Evolutionary conservation across 2,329 filamentous ascomycete genomes (phyloP).

Genomic region (Bipolaris cookei): DNA sequence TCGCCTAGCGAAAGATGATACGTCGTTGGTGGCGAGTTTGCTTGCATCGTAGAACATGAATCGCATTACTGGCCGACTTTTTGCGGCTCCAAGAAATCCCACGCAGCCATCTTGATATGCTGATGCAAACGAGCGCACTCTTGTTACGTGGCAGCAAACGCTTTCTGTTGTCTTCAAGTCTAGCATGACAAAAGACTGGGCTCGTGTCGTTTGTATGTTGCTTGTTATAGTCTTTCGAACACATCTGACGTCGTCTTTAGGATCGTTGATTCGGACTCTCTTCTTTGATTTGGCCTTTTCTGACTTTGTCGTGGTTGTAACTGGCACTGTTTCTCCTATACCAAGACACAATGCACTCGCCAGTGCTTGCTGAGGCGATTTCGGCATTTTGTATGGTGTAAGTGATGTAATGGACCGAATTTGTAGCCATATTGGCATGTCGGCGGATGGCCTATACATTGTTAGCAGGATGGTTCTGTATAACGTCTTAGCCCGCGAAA

Average conservation of each 20-base stretch:
- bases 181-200: not conserved
- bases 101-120: slow-evolving; percentile 11
- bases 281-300: not conserved
- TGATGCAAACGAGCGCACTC: not conserved
- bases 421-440: slow-evolving; percentile 19
- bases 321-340: not conserved
- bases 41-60: slow-evolving; percentile 19
- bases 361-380: not conserved
- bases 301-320: not conserved
- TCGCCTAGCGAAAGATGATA: not conserved
- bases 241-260: not conserved
- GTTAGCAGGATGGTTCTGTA: not conserved
- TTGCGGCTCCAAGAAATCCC: slow-evolving; percentile 17
- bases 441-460: not conserved
- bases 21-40: not conserved
- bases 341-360: not conserved
- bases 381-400: not conserved
- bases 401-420: slow-evolving; percentile 13
- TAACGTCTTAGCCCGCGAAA: not conserved
- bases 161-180: not conserved
- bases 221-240: not conserved
- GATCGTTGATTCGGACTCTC: not conserved
- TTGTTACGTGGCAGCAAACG: not conserved
- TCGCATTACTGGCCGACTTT: not conserved
- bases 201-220: not conserved